Percentiles rank a stretch among this genome's conserved stretches.
Conservation (phyloP, 1,284 basidiomycete species). For the Uromyces viciae-fabae region DNA sequence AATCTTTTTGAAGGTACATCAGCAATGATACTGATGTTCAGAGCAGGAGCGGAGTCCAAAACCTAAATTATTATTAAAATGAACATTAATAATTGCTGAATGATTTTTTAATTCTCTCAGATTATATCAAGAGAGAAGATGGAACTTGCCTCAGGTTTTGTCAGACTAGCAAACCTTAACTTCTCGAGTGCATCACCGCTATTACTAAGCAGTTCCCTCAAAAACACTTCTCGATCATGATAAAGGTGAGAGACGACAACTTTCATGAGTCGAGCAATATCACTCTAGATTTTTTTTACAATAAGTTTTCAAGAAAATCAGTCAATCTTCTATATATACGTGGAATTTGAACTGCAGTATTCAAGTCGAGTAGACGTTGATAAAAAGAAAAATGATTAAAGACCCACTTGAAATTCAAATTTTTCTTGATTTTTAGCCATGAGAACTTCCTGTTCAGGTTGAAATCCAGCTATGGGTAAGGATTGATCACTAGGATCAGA, state of each 20-base stretch:
- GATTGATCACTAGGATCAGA: not conserved
- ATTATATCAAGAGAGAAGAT: not conserved
- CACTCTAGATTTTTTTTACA: conserved; percentile 64
- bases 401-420: conserved; percentile 39
- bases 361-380: not conserved
- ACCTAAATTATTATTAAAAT: conserved; percentile 51
- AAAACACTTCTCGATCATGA: conserved; percentile 72
- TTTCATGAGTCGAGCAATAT: conserved; percentile 80
- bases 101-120: too few species aligned
- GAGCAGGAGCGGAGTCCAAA: conserved; percentile 65
- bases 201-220: conserved; percentile 88
- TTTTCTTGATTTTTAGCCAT: conserved; percentile 40
- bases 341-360: not conserved
- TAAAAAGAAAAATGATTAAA: not conserved
- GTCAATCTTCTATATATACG: not conserved
- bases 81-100: not conserved
- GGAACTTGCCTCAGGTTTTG: conserved; percentile 59
- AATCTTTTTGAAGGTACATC: conserved; percentile 67
- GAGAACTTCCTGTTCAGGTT: conserved; percentile 41
- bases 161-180: conserved; percentile 74
- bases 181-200: conserved; percentile 93
- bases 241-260: conserved; percentile 71
- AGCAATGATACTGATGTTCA: conserved; percentile 79
- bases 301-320: not conserved
- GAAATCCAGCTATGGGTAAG: conserved; percentile 21